Evolutionary conservation across 2,329 filamentous ascomycete species (phyloP).

Genomic region (Fusarium longipes): DNA sequence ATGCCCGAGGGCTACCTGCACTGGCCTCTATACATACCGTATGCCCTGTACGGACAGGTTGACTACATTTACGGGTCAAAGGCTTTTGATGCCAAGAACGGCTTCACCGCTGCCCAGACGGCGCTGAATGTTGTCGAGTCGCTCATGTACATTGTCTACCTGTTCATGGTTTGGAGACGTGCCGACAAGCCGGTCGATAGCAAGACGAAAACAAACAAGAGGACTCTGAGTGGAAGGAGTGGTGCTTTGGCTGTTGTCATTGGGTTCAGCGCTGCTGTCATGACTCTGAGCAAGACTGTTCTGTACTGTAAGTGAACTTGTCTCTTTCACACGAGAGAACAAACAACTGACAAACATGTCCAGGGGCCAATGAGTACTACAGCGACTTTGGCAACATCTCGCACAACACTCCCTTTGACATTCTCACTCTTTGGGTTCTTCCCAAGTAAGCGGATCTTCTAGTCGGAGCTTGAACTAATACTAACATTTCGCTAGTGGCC

Average conservation of each 20-base stretch:
- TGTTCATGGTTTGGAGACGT: constrained; percentile 51
- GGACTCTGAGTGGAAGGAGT: constrained; percentile 54
- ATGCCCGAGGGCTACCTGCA: constrained; percentile 83
- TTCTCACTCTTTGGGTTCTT: constrained; percentile 67
- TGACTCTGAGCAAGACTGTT: constrained; percentile 72
- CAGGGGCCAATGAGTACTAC: constrained; percentile 68
- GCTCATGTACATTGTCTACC: constrained; percentile 70
- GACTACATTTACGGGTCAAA: constrained; percentile 86
- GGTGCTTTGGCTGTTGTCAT: constrained; percentile 61
- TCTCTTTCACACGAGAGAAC: rapidly evolving
- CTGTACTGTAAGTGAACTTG: constrained; percentile 64
- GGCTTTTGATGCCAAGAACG: constrained; percentile 73
- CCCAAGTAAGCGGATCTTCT: constrained; percentile 60
- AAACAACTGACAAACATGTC: neutral
- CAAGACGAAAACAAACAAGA: constrained; percentile 41
- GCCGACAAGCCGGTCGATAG: constrained; percentile 23
- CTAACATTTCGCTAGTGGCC: constrained; percentile 54
- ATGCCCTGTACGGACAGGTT: constrained; percentile 81
- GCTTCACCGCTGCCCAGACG: constrained; percentile 83
- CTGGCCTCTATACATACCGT: constrained; percentile 78
- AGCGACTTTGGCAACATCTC: constrained; percentile 67
- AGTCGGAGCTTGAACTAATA: rapidly evolving
- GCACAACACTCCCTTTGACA: constrained; percentile 60
- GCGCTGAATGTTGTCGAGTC: constrained; percentile 76
- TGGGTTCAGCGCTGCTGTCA: constrained; percentile 65